phyloP scores from a whole-genome alignment of 2,329 filamentous ascomycete species.

The Fusarium torulosum region DNA sequence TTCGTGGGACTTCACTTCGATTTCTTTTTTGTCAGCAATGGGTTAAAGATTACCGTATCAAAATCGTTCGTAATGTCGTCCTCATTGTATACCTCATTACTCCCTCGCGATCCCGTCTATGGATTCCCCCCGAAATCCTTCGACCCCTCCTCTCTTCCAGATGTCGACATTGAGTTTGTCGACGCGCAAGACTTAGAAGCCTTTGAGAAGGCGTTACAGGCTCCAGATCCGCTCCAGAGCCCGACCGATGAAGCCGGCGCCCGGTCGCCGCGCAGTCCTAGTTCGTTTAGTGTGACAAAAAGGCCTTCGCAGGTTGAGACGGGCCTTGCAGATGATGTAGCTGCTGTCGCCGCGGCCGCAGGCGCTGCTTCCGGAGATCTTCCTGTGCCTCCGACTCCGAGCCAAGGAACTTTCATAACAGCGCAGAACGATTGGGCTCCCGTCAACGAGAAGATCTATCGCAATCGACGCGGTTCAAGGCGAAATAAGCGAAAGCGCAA shows the following conservation, averaged over 20 bases:
- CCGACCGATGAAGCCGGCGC: slow-evolving; percentile 65
- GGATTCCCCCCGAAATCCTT: slow-evolving; percentile 74
- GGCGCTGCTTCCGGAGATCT: slow-evolving; percentile 57
- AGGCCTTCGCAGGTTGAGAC: slow-evolving; percentile 53
- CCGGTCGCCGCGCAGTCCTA: slow-evolving; percentile 57
- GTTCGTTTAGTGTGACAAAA: slow-evolving; percentile 59
- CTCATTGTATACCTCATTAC: slow-evolving; percentile 41
- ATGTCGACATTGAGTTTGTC: slow-evolving; percentile 83
- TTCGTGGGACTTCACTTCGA: not conserved
- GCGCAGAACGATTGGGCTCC: slow-evolving; percentile 97
- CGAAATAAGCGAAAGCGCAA: slow-evolving; percentile 48
- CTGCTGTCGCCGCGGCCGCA: slow-evolving; percentile 55
- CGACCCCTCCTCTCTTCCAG: slow-evolving; percentile 79
- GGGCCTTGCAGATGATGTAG: slow-evolving; percentile 51
- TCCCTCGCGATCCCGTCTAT: slow-evolving; percentile 55
- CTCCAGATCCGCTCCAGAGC: slow-evolving; percentile 79
- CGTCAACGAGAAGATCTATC: slow-evolving; percentile 76
- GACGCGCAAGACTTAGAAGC: slow-evolving; percentile 77
- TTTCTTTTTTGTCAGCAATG: slow-evolving; percentile 26
- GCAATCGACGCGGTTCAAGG: slow-evolving; percentile 55
- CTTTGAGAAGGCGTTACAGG: slow-evolving; percentile 85
- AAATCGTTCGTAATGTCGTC: slow-evolving; percentile 43
- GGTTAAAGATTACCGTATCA: slow-evolving; percentile 21
- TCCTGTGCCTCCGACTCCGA: slow-evolving; percentile 38
- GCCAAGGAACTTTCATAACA: slow-evolving; percentile 75